These are phyloP conservation scores for Darksidea phi DNA, from an alignment of 495 filamentous ascomycete genomes.

Conservation along the genomic window DNA sequence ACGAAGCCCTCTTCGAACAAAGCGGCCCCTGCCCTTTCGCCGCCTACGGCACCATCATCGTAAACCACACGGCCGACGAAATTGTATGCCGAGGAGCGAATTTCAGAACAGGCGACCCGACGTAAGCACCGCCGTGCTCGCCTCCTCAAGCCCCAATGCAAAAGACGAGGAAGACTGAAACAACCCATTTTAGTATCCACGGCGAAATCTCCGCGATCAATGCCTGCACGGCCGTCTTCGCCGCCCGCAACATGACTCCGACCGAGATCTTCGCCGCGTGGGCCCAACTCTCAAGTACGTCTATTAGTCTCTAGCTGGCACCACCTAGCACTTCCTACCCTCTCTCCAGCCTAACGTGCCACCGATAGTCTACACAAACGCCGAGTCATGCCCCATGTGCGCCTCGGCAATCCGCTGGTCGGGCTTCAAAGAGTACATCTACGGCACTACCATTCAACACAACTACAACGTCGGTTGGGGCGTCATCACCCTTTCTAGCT, in stretches of 20 bases:
- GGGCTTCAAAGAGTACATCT: constrained; percentile 56
- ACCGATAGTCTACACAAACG: constrained; percentile 59
- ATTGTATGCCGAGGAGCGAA: neutral
- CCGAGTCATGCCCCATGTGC: constrained; percentile 60
- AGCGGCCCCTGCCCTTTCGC: constrained; percentile 51
- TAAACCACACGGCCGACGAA: constrained; percentile 49
- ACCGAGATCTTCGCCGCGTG: constrained; percentile 48
- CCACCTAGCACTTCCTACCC: too few relatives aligned
- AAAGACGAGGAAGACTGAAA: constrained; percentile 52
- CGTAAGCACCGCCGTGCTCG: constrained; percentile 42
- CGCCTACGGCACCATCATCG: constrained; percentile 54
- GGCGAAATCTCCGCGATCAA: constrained; percentile 56
- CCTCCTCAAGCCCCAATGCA: too few relatives aligned
- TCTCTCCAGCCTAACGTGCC: too few relatives aligned
- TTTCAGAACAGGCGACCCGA: constrained; percentile 46
- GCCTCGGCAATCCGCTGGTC: constrained; percentile 57
- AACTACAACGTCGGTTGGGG: constrained; percentile 51
- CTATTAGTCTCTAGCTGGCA: too few relatives aligned
- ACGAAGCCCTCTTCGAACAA: constrained; percentile 45
- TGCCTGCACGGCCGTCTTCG: constrained; percentile 53
- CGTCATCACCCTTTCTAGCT: constrained; percentile 50
- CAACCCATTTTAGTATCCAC: constrained; percentile 47
- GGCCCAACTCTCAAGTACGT: constrained; percentile 40
- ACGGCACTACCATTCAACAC: constrained; percentile 52
- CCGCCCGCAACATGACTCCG: constrained; percentile 46